These are phyloP conservation scores for Skeletonema grethae DNA, from an alignment of 108 stramenopile genomes.

Conservation along the genomic window DNA sequence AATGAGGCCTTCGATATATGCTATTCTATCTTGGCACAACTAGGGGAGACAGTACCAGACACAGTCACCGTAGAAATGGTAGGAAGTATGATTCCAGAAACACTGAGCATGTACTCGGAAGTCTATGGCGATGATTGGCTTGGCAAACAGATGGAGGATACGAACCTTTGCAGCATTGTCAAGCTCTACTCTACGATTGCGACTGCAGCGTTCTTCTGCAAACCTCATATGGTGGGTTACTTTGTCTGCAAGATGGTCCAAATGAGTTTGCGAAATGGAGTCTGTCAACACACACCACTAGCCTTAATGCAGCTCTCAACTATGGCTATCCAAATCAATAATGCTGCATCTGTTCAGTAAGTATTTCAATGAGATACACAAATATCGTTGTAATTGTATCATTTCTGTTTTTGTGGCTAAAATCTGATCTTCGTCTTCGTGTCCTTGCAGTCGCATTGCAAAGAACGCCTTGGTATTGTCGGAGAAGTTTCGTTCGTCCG, in stretches of 20 bases:
- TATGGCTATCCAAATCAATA: neutral
- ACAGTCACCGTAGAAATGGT: neutral
- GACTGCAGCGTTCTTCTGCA: neutral
- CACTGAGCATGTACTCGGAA: neutral
- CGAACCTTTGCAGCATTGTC: neutral
- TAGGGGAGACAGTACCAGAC: neutral
- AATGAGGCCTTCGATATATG: neutral
- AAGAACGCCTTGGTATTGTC: neutral
- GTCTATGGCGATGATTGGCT: neutral
- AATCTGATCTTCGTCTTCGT: neutral
- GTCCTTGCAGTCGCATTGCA: neutral
- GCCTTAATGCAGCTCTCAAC: neutral
- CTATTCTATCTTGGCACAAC: neutral
- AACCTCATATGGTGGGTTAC: neutral
- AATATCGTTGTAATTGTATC: too few relatives aligned
- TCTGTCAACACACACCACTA: neutral
- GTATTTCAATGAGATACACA: neutral
- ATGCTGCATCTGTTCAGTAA: neutral
- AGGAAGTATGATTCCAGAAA: neutral
- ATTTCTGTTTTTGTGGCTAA: neutral
- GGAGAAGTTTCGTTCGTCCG: neutral
- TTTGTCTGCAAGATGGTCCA: neutral
- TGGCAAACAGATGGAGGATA: neutral
- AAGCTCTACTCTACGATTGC: neutral
- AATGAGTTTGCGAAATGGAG: neutral